phyloP scores from a whole-genome alignment of 257 asterid species.

The Jaltomata sinuosa region DNA sequence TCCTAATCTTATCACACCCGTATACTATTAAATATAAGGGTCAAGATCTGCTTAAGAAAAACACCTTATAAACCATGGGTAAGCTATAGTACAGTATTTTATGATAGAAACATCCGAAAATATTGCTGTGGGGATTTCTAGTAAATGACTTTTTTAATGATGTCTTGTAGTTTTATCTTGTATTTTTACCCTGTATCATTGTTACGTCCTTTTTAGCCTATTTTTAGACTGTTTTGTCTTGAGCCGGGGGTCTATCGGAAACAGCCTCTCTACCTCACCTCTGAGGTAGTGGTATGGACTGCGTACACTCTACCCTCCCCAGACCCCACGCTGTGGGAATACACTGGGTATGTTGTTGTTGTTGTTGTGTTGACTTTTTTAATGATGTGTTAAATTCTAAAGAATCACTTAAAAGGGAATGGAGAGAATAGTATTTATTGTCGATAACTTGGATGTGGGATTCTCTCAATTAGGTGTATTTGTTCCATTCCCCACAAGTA shows the following conservation, averaged over 20 bases:
- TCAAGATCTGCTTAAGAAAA: neutral
- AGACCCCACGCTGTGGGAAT: too few species aligned
- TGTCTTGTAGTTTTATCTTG: too few species aligned
- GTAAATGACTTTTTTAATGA: neutral
- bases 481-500: neutral
- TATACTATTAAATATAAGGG: neutral
- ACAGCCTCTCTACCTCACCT: too few species aligned
- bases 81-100: neutral
- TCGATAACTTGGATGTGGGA: neutral
- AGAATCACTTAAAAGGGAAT: neutral
- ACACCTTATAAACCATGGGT: neutral
- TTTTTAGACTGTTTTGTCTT: too few species aligned
- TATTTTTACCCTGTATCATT: too few species aligned
- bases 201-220: too few species aligned
- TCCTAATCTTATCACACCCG: neutral
- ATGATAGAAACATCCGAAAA: neutral
- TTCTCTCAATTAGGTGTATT: neutral
- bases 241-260: too few species aligned
- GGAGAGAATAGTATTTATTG: neutral
- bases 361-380: neutral
- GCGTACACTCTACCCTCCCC: too few species aligned
- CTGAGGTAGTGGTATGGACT: too few species aligned
- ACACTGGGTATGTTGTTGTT: too few species aligned
- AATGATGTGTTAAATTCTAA: neutral
- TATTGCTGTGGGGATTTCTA: neutral